Conservation (phyloP, 495 filamentous ascomycete species). For the Aspergillus kassunensis region DNA sequence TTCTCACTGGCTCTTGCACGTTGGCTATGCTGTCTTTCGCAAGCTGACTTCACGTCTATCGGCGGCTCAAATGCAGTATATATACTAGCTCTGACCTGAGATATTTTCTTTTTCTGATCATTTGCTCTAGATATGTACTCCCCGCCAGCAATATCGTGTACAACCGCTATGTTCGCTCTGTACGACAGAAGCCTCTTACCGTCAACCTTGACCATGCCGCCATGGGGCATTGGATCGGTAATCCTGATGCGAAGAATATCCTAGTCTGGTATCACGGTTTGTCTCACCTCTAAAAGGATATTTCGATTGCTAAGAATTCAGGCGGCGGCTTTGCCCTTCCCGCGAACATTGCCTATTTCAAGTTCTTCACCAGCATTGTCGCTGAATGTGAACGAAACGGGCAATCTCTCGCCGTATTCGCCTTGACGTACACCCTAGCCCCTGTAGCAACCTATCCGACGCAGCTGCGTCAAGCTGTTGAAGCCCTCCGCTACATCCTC, state of each 20-base stretch:
- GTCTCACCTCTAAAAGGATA: not conserved
- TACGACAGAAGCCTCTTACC: slow-evolving; percentile 38
- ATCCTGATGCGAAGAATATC: slow-evolving; percentile 47
- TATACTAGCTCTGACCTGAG: not conserved
- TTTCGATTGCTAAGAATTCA: not conserved
- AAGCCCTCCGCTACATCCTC: slow-evolving; percentile 50
- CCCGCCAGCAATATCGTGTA: slow-evolving; percentile 49
- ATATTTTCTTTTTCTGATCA: not conserved
- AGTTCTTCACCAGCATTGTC: slow-evolving; percentile 48
- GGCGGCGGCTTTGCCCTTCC: slow-evolving; percentile 60
- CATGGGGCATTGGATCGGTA: slow-evolving; percentile 57
- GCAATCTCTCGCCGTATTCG: slow-evolving; percentile 46
- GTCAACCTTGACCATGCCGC: slow-evolving; percentile 51
- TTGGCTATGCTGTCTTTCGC: slow-evolving; percentile 38
- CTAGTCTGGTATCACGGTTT: slow-evolving; percentile 59
- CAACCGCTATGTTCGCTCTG: slow-evolving; percentile 37
- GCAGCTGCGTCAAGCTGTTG: slow-evolving; percentile 55
- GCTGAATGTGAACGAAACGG: slow-evolving; percentile 24
- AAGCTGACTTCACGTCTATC: slow-evolving; percentile 31
- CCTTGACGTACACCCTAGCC: slow-evolving; percentile 56
- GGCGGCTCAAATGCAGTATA: slow-evolving; percentile 31
- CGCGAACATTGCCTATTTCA: slow-evolving; percentile 45
- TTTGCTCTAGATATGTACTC: slow-evolving; percentile 20
- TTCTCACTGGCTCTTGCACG: slow-evolving; percentile 31
- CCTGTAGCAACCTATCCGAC: slow-evolving; percentile 55